phyloP scores from a whole-genome alignment of 2,329 filamentous ascomycete genomes.

The Colletotrichum tanaceti region DNA sequence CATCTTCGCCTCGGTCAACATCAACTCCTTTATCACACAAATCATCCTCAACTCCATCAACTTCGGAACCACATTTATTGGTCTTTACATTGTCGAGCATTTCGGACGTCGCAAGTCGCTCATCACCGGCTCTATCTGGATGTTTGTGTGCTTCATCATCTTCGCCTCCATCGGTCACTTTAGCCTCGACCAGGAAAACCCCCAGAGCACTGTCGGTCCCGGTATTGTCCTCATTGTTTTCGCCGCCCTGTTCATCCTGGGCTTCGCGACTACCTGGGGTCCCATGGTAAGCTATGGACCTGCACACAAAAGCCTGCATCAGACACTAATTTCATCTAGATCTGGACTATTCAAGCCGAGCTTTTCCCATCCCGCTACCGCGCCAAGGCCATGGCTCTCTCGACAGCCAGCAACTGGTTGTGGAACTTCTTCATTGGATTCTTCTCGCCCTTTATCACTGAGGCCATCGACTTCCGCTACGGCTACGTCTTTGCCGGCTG shows the following conservation, averaged over 20 bases:
- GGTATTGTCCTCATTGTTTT: constrained; percentile 73
- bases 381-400: constrained; percentile 69
- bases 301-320: background rate
- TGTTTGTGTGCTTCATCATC: constrained; percentile 70
- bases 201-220: constrained; percentile 53
- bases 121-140: constrained; percentile 71
- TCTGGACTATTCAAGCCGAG: constrained; percentile 73
- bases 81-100: constrained; percentile 77
- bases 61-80: constrained; percentile 73
- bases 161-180: constrained; percentile 66
- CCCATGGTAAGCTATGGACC: constrained; percentile 31
- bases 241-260: constrained; percentile 72
- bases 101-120: constrained; percentile 73
- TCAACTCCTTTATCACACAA: constrained; percentile 73
- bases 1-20: constrained; percentile 59
- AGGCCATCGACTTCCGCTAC: constrained; percentile 76
- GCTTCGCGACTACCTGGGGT: constrained; percentile 64
- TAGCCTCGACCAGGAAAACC: constrained; percentile 52
- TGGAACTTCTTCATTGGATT: constrained; percentile 83
- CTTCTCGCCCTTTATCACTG: constrained; percentile 83
- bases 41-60: constrained; percentile 77
- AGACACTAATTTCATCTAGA: constrained; percentile 38
- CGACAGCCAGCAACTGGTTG: constrained; percentile 72
- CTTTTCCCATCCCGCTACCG: constrained; percentile 73
- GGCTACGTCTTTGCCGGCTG: constrained; percentile 82